Conservation (phyloP, 176 grass and related monocot genomes). For the Oryza meridionalis region DNA sequence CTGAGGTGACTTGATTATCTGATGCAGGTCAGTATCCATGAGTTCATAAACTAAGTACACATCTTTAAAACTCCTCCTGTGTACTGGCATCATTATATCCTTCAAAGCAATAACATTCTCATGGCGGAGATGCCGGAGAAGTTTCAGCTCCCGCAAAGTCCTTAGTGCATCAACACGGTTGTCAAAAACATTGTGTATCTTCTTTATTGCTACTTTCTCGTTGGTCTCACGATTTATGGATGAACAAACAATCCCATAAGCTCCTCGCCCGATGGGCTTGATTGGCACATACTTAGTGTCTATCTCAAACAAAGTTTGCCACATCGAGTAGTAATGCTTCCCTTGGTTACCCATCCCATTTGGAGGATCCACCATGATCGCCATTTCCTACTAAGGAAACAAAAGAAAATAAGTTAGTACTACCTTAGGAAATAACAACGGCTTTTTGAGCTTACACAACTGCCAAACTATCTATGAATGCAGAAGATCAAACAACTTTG, state of each 20-base stretch:
- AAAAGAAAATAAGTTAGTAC: not conserved
- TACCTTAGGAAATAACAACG: not conserved
- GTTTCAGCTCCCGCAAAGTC: constrained; percentile 66
- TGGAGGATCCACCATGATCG: constrained; percentile 62
- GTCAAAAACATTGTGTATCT: constrained; percentile 72
- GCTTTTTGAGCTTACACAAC: not conserved
- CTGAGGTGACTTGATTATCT: constrained; percentile 70
- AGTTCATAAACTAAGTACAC: constrained; percentile 73
- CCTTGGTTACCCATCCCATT: constrained; percentile 53
- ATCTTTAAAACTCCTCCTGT: constrained; percentile 67
- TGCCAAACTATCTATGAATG: not conserved
- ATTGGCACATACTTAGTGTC: constrained; percentile 63
- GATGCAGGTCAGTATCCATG: constrained; percentile 69
- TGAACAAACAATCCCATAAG: constrained; percentile 63
- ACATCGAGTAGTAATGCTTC: constrained; percentile 60
- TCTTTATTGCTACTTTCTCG: constrained; percentile 63
- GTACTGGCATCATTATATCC: constrained; percentile 74
- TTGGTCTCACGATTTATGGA: constrained; percentile 55
- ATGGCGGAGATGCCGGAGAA: constrained; percentile 64
- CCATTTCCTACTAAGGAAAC: constrained; percentile 50
- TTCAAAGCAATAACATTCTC: constrained; percentile 78
- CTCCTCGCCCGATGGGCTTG: constrained; percentile 51
- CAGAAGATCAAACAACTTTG: not conserved
- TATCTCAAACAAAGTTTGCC: constrained; percentile 65
- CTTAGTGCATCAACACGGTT: constrained; percentile 67